Conservation (phyloP, 2,329 filamentous ascomycete species). For the Colletotrichum noveboracense region DNA sequence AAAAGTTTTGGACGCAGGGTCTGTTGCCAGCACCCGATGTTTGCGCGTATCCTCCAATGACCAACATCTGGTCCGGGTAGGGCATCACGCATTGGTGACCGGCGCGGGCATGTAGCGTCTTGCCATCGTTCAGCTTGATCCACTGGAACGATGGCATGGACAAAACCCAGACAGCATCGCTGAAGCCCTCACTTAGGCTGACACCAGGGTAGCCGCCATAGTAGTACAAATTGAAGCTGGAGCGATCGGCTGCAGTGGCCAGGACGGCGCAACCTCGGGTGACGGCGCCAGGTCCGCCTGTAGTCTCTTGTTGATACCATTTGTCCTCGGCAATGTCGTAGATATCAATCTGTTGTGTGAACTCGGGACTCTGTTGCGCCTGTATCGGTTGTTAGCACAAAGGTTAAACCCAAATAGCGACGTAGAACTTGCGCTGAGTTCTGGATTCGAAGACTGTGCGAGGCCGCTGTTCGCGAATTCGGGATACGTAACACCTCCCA, state of each 20-base stretch:
- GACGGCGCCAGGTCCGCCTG: constrained; percentile 26
- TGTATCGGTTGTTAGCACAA: too few species aligned
- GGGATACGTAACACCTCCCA: constrained; percentile 67
- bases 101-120: constrained; percentile 59
- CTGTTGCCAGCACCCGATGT: too few species aligned
- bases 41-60: constrained; percentile 68
- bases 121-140: constrained; percentile 58
- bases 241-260: constrained; percentile 69
- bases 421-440: too few species aligned
- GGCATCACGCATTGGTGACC: constrained; percentile 78
- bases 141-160: constrained; percentile 83
- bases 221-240: constrained; percentile 84
- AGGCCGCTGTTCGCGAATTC: too few species aligned
- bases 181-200: too few species aligned
- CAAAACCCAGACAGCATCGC: constrained; percentile 79
- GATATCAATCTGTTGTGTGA: too few species aligned
- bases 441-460: too few species aligned
- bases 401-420: too few species aligned
- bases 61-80: constrained; percentile 82
- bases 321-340: too few species aligned
- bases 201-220: constrained; percentile 64
- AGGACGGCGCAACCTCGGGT: constrained; percentile 77
- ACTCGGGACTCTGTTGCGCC: too few species aligned
- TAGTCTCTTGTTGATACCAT: too few species aligned
- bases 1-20: constrained; percentile 54